Base-by-base conservation (phyloP, 1,139 yeast genomes). In the Wickerhamiella pararugosa region DNA sequence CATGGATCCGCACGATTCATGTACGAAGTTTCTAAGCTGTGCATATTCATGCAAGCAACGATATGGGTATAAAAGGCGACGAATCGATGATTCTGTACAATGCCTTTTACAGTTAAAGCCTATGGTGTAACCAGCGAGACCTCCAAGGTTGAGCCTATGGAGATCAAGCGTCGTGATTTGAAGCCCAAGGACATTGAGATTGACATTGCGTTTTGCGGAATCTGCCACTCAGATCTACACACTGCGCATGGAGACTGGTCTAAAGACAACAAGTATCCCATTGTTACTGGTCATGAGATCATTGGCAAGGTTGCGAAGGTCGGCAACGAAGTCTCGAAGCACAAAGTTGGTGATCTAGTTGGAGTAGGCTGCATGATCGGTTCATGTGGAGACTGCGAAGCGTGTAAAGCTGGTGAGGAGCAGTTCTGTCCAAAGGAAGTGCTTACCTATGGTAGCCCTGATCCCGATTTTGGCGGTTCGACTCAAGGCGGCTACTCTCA, bases 401-500 rank as follows among this genome's bases (percentile, higher is more conserved):
- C 66, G 47, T 76, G 82, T 58, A 49, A 54, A 11, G 43, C 49
- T 29, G 67, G 64, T 47, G 61, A 68, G 49, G 79, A 75, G 52
- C 70, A 65, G 43, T 71, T 71, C 62, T 75, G 81, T 55, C 48
- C 57, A 7, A 49, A 58, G n/a, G 49, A 51, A 29, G 67, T 67
- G 28, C 56, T 54, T 25, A 74, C 79, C 30, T 75, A 72, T 57
- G 51, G 40, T 31, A 43, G 45, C 29, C 36, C 40, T 26, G 30
- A 34, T 9, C 41, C 44, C 36, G 45, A 46, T 39, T 58, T 50
- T 57, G 59, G 57, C 10, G 35, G 42, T 26, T 39, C 37, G 25
- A 65, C 66, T 11, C 73, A 73, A 50, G 83, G 83, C 52, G 82
- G 83, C 6, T 75, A 74, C 56, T 61, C 82, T 7, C 68, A 75